Conservation (phyloP, 257 asterid genomes). For the Cordia subcordata region DNA sequence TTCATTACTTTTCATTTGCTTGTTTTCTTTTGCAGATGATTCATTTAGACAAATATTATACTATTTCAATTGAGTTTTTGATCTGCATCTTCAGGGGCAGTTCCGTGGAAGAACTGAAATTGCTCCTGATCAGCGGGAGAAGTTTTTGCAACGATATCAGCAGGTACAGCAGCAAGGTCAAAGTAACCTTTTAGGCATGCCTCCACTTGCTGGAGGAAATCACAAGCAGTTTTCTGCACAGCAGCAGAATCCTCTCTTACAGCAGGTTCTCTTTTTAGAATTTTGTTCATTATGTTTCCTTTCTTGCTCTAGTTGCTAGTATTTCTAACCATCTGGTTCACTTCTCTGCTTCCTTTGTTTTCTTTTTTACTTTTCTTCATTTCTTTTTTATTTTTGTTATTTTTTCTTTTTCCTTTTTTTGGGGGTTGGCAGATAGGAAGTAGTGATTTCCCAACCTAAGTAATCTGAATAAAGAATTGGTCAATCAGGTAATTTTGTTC, state of each 20-base stretch:
- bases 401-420: not conserved
- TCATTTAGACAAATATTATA: too few species aligned
- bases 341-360: not conserved
- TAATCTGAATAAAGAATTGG: too few species aligned
- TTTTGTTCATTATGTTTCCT: not conserved
- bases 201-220: conserved; percentile 62
- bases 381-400: not conserved
- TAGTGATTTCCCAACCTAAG: too few species aligned
- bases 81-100: conserved; percentile 50
- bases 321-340: not conserved
- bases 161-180: conserved; percentile 92
- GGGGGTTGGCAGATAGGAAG: too few species aligned
- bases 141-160: conserved; percentile 84
- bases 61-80: too few species aligned
- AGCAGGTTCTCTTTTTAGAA: conserved; percentile 54
- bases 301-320: not conserved
- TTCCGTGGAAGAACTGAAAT: conserved; percentile 97
- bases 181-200: conserved; percentile 71
- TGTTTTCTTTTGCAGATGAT: not conserved
- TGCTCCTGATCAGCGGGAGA: conserved; percentile 97
- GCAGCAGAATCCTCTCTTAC: conserved; percentile 76
- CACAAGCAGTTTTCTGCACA: conserved; percentile 67
- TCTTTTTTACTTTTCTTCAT: not conserved
- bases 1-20: too few species aligned
- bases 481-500: too few species aligned